These are phyloP conservation scores for Scytalidium lignicola DNA, from an alignment of 2,329 filamentous ascomycete species.

Conservation along the genomic window DNA sequence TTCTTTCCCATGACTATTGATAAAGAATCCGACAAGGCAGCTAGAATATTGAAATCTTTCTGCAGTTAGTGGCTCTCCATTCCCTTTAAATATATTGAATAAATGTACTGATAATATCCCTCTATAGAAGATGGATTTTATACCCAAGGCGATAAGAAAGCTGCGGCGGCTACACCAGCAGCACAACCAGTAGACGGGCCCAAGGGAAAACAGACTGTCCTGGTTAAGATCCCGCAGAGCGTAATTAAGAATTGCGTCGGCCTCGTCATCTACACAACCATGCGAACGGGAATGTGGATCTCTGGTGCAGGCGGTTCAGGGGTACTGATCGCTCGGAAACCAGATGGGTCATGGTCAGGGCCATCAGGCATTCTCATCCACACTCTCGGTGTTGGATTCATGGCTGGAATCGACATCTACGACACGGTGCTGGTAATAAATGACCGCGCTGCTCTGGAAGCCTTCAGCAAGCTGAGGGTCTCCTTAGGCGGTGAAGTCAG, in stretches of 20 bases:
- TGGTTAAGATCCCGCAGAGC: conserved; percentile 78
- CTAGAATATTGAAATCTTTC: conserved; percentile 83
- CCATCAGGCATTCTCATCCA: conserved; percentile 89
- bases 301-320: conserved; percentile 88
- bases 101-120: conserved; percentile 12
- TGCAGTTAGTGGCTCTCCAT: conserved; percentile 60
- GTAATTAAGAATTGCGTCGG: conserved; percentile 88
- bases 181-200: conserved; percentile 26
- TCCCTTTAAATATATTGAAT: background rate
- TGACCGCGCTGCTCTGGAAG: conserved; percentile 74
- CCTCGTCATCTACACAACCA: conserved; percentile 89
- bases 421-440: conserved; percentile 94
- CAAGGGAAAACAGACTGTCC: conserved; percentile 52
- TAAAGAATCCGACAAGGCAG: conserved; percentile 86
- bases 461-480: conserved; percentile 73
- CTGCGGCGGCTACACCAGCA: conserved; percentile 5
- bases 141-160: conserved; percentile 40
- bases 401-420: conserved; percentile 90
- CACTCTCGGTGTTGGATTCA: conserved; percentile 81
- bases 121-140: conserved; percentile 62
- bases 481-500: conserved; percentile 79
- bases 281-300: conserved; percentile 89
- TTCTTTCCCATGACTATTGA: conserved; percentile 85
- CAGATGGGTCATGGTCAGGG: conserved; percentile 85
- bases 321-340: conserved; percentile 75